Percentiles rank a stretch among this genome's conserved stretches.
Evolutionary conservation across 495 filamentous ascomycete genomes (phyloP).

Genomic region (Aspergillus ostianus): DNA sequence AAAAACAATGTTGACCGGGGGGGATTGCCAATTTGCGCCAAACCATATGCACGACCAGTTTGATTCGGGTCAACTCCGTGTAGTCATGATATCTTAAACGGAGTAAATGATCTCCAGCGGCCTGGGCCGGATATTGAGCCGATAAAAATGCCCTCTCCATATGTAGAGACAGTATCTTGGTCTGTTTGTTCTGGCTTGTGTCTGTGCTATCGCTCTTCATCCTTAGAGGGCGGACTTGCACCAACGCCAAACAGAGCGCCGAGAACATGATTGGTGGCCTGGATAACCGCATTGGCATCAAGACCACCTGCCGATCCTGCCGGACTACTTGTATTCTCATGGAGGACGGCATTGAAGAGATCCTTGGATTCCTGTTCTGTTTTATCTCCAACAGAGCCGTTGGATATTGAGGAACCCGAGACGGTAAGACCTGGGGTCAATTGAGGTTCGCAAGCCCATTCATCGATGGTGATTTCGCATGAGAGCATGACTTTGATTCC

Average conservation of each 20-base stretch:
- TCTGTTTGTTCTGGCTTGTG: too few relatives aligned
- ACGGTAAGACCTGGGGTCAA: conserved; percentile 36
- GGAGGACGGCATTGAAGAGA: conserved; percentile 40
- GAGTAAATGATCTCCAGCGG: not conserved
- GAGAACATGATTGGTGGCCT: conserved; percentile 36
- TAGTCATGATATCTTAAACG: not conserved
- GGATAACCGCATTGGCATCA: conserved; percentile 30
- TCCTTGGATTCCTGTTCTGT: conserved; percentile 40
- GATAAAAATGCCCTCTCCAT: not conserved
- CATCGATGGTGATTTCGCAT: conserved; percentile 35
- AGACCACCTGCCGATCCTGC: conserved; percentile 16
- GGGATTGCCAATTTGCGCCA: too few relatives aligned
- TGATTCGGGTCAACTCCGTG: not conserved
- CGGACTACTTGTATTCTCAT: conserved; percentile 18
- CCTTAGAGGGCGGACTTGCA: conserved; percentile 3
- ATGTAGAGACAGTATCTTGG: not conserved
- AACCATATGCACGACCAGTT: too few relatives aligned
- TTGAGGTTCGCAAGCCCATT: conserved; percentile 43
- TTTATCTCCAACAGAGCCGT: conserved; percentile 22
- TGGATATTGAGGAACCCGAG: conserved; percentile 18
- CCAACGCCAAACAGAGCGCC: conserved; percentile 30
- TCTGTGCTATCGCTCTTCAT: not conserved
- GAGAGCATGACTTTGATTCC: conserved; percentile 29
- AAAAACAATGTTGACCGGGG: not conserved
- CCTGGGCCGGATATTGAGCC: not conserved